Percentiles rank a stretch among this genome's conserved stretches.
phyloP scores from a whole-genome alignment of 2,329 filamentous ascomycete species.

The Blumeria graminis region DNA sequence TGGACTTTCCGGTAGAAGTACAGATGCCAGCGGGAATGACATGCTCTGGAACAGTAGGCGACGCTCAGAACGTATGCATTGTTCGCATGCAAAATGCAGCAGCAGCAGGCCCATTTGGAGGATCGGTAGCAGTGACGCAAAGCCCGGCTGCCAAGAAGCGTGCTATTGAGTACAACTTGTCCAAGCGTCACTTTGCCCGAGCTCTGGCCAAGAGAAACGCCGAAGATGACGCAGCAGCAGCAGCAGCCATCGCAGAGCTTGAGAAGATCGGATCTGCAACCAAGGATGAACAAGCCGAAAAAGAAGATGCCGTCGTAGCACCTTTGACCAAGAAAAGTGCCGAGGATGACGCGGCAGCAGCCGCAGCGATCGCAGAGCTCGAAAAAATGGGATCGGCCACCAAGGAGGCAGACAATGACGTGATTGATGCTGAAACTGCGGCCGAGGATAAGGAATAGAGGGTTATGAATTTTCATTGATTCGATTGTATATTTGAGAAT shows the following conservation, averaged over 20 bases:
- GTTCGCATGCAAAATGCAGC: slow-evolving; percentile 38
- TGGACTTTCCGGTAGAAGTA: slow-evolving; percentile 24
- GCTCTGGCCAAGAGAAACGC: slow-evolving; percentile 4
- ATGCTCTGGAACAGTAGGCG: slow-evolving; percentile 33
- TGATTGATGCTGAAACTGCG: too few relatives aligned
- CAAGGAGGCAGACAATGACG: background rate
- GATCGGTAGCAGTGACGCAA: slow-evolving; percentile 38
- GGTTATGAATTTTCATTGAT: too few relatives aligned
- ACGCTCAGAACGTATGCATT: slow-evolving; percentile 37
- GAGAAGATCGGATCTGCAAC: background rate
- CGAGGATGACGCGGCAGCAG: background rate
- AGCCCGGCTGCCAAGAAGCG: slow-evolving; percentile 29
- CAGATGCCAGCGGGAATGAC: slow-evolving; percentile 20
- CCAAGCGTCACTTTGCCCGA: slow-evolving; percentile 18
- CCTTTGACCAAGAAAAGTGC: background rate
- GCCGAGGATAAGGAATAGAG: too few relatives aligned
- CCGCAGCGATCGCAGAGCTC: background rate
- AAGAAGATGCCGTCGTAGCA: too few relatives aligned
- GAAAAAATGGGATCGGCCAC: background rate
- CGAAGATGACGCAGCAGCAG: background rate
- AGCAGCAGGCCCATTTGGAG: slow-evolving; percentile 36
- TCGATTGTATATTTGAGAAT: too few relatives aligned
- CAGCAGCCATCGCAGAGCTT: background rate
- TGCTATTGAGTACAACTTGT: slow-evolving; percentile 27
- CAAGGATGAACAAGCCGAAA: background rate